Conservation (phyloP, 73 alveolate species). For the Uronychia binucleata region DNA sequence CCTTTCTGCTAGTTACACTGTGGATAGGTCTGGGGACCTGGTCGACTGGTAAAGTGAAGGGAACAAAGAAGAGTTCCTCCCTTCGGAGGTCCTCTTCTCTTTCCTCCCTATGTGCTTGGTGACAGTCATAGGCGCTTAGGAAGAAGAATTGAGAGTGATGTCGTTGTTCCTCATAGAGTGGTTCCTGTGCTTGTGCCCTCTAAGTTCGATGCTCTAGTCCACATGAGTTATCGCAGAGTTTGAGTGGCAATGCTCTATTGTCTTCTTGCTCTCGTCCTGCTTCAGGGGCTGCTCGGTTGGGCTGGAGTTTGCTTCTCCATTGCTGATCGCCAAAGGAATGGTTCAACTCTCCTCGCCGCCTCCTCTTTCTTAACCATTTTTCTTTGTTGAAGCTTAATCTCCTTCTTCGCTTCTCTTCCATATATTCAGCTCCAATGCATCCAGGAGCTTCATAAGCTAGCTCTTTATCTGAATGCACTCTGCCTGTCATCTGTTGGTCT, state of each 20-base stretch:
- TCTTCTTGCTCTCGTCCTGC: neutral
- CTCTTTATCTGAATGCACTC: neutral
- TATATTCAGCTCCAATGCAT: neutral
- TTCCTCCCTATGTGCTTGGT: neutral
- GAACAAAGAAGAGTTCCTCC: neutral
- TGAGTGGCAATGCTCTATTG: neutral
- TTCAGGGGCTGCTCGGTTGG: too few species aligned
- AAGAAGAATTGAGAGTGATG: neutral
- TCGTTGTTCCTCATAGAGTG: neutral
- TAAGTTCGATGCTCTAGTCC: neutral
- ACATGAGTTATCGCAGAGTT: neutral
- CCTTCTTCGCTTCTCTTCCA: too few species aligned
- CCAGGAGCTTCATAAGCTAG: neutral
- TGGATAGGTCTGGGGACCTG: neutral
- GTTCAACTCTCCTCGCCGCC: too few species aligned
- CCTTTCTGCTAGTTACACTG: neutral
- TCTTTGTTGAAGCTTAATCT: neutral
- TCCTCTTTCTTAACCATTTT: too few species aligned
- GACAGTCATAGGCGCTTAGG: neutral
- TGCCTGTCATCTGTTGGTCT: neutral
- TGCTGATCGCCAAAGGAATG: too few species aligned
- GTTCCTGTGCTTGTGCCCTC: too few species aligned
- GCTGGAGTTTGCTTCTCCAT: too few species aligned
- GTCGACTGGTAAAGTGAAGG: neutral
- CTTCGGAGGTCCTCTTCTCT: neutral